Evolutionary conservation across 139 green algal species (phyloP), one percentile per base, ranked within the genome.

Genomic region (Tetradesmus obliquus): DNA sequence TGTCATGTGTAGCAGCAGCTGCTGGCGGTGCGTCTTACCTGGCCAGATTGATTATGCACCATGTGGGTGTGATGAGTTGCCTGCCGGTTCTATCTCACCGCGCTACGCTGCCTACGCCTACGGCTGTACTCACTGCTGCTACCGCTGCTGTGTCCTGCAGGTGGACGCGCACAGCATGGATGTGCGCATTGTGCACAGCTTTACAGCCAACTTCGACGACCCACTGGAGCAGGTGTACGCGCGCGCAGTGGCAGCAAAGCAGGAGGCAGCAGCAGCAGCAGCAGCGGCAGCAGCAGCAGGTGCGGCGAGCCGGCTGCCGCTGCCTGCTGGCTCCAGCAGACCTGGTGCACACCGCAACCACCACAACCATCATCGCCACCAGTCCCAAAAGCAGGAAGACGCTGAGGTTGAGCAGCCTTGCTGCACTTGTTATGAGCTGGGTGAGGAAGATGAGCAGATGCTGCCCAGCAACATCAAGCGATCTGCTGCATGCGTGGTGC

Each of bases 171-270:
- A 79, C 58, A 91, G 72, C 32, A 32, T 94, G 13, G 93, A 95
- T n/a, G 69, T 95, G 6, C 89, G 82, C 2, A 79, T 95, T 3
- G 84, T 93, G 57, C 90, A 93, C 76, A 85, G 58, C 60, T 95
- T 96, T 71, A 57, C 87, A 55, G 94, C 92, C 3, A 91, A 93
- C 69, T 95, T 93, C 83, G 90, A 57, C n/a, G 80, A 92, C 24
- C 82, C 89, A 1, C 32, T 94, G 6, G 80, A 83, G 24, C 32
- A 84, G 4, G 57, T 93, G 54, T 55, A 60, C 10, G 45, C 55
- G 8, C 76, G 24, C 12, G 88, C 88, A 22, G 79, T 82, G 13
- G 82, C 82, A 32, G 32, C 58, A 17, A 54, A 55, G 60, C 60
- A 89, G 84, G n/a, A 10, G 19, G 58, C 20, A 51, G 20, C 57